A percentile compares a stretch with the other conserved stretches of the same genome.
phyloP scores from a whole-genome alignment of 306 rosid genomes.

The Pterocarpus macrocarpus region DNA sequence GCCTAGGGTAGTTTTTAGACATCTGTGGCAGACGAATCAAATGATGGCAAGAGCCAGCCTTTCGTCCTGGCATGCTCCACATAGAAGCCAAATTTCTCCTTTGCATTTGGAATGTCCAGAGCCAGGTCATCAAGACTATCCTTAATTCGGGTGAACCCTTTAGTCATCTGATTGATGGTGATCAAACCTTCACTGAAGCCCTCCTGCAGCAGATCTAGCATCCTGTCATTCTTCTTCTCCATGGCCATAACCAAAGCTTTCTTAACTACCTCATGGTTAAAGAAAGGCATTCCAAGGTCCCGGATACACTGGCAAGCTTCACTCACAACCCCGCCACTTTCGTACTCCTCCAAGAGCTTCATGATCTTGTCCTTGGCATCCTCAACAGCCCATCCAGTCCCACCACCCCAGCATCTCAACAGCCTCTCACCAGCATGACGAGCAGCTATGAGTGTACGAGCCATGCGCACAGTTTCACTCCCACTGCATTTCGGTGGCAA shows the following conservation, averaged over 20 bases:
- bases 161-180: conserved; percentile 91
- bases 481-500: conserved; percentile 76
- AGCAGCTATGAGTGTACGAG: conserved; percentile 80
- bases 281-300: conserved; percentile 95
- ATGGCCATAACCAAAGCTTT: conserved; percentile 97
- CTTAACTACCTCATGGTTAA: conserved; percentile 98
- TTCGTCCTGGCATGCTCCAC: conserved; percentile 75
- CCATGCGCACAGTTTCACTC: conserved; percentile 84
- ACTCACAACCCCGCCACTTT: conserved; percentile 83
- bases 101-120: conserved; percentile 91
- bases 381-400: conserved; percentile 99
- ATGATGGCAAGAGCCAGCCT: conserved; percentile 82
- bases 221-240: conserved; percentile 95
- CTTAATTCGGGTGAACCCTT: conserved; percentile 88
- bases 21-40: conserved; percentile 60
- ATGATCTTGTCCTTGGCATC: conserved; percentile 97
- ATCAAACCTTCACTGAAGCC: conserved; percentile 91
- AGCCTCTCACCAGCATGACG: conserved; percentile 99
- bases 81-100: conserved; percentile 76
- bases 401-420: conserved; percentile 98
- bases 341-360: conserved; percentile 96
- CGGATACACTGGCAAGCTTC: conserved; percentile 98
- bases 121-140: conserved; percentile 95
- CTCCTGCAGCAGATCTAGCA: conserved; percentile 89
- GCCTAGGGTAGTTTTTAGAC: conserved; percentile 43